phyloP scores from a whole-genome alignment of 805 yeast species.

The Metschnikowia santaceciliae region DNA sequence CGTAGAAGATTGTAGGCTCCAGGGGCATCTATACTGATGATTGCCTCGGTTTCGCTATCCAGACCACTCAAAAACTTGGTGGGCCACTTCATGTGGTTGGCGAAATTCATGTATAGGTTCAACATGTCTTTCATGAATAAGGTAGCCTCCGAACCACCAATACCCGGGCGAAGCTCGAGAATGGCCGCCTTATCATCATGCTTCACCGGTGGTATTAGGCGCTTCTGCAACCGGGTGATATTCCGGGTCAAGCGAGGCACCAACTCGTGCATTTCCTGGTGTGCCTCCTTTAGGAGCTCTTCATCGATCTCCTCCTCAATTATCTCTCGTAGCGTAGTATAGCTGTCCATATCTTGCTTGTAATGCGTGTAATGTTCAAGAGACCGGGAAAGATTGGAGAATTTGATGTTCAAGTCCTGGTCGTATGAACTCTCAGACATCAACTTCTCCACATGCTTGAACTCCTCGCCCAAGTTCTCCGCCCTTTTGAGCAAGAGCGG shows the following conservation, averaged over 20 bases:
- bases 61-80: constrained; percentile 54
- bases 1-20: constrained; percentile 73
- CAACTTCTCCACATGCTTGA: constrained; percentile 23
- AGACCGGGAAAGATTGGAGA: constrained; percentile 29
- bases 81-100: constrained; percentile 65
- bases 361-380: constrained; percentile 31
- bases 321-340: constrained; percentile 26
- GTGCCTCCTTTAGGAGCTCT: constrained; percentile 53
- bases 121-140: constrained; percentile 78
- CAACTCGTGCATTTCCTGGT: constrained; percentile 48
- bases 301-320: constrained; percentile 21
- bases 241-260: constrained; percentile 43
- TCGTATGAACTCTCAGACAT: constrained; percentile 31
- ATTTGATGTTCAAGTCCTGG: constrained; percentile 30
- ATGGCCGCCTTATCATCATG: constrained; percentile 75
- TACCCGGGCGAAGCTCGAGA: constrained; percentile 88
- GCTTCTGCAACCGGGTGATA: constrained; percentile 46
- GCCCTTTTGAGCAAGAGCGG: constrained; percentile 40
- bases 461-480: constrained; percentile 27
- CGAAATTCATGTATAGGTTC: constrained; percentile 75
- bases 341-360: constrained; percentile 22
- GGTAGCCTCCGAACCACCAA: constrained; percentile 93
- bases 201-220: constrained; percentile 70
- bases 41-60: constrained; percentile 73
- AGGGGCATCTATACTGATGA: constrained; percentile 62